Conservation (phyloP, 139 green algal species). For the Chlamydomonas sphaeroides region DNA sequence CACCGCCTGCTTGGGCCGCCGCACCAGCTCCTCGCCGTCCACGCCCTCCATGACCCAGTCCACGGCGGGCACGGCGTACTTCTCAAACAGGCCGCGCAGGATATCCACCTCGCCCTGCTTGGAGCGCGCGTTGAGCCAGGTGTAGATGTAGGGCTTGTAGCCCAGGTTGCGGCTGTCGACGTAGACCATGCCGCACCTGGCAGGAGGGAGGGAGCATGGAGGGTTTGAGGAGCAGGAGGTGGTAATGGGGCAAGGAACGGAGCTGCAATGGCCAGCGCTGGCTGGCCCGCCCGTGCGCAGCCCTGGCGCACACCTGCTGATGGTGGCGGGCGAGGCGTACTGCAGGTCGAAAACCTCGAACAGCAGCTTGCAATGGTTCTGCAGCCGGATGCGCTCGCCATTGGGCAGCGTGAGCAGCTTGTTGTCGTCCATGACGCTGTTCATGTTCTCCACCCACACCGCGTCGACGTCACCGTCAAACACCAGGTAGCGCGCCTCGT, state of each 20-base stretch:
- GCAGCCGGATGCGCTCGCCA: slow-evolving; percentile 85
- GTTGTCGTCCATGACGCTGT: slow-evolving; percentile 93
- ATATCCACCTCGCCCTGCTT: slow-evolving; percentile 58
- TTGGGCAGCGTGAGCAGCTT: slow-evolving; percentile 89
- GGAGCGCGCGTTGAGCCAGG: slow-evolving; percentile 71
- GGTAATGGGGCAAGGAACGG: neutral
- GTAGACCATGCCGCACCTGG: slow-evolving; percentile 90
- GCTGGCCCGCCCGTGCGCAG: too few species aligned
- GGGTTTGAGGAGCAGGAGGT: neutral
- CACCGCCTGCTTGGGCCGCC: slow-evolving; percentile 68
- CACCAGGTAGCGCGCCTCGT: slow-evolving; percentile 77
- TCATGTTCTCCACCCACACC: slow-evolving; percentile 94
- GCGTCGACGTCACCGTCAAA: slow-evolving; percentile 90
- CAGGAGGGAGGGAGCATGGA: neutral
- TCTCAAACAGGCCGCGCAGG: slow-evolving; percentile 78
- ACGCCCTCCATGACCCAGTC: slow-evolving; percentile 84
- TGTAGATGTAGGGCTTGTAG: slow-evolving; percentile 80
- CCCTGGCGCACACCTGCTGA: slow-evolving; percentile 70
- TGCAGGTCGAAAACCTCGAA: slow-evolving; percentile 79
- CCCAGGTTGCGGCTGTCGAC: slow-evolving; percentile 90
- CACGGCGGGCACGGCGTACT: slow-evolving; percentile 75
- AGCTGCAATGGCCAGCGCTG: too few species aligned
- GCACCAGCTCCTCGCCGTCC: slow-evolving; percentile 81
- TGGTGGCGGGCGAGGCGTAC: slow-evolving; percentile 75
- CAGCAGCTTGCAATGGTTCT: slow-evolving; percentile 82